Base-by-base conservation (phyloP, 768 basidiomycete species). In the Royoungia palumana region DNA sequence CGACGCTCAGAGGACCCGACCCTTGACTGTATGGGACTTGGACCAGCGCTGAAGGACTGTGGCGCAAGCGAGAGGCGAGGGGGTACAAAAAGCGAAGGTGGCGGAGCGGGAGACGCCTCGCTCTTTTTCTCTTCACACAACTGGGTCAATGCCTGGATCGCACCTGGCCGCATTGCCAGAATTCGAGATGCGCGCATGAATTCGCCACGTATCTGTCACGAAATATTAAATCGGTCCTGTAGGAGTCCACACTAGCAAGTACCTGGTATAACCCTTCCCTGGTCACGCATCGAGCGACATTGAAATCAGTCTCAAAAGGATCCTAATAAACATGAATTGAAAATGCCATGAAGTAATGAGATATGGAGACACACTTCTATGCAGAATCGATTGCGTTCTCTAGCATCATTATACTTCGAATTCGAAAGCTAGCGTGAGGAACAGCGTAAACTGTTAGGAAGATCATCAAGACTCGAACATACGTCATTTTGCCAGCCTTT, bases 401-500 rank as follows among this genome's bases (percentile, higher is more conserved):
- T 75, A 14, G 83, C 70, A 63, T 88, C 80, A 62, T 85, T 78
- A 62, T 77, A 84, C 61, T 83, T 76, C 13, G 72, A 65, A 46
- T 68, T 68, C 30, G 81, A 76, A 37, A 80, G 67, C 80, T 81
- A 21, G 16, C 20, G 12, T 20, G 17, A 47, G 24, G 5, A 28
- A 7, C 68, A 11, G 16, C 22, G 12, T 22, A 19, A 47, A 27
- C 5, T 24, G 10, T 70, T 25, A 8, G 25, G 39, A 21, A 21
- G 14, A 7, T 14, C 2, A 1, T 28, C 5, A 28, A 36, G 36
- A 13, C 45, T 44, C 13, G 16, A n/a, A 71, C 85, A 46, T 68
- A 93, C 90, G 60, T 96, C 93, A 61, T 85, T 89, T 64, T 89
- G 84, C 95, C 95, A 98, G 12, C 94, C 94, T 65, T 98, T 97